A percentile compares a stretch with the other conserved stretches of the same genome.
These are phyloP conservation scores for Rhododendron ovatum DNA, from an alignment of 148 eudicot genomes.

Conservation along the genomic window DNA sequence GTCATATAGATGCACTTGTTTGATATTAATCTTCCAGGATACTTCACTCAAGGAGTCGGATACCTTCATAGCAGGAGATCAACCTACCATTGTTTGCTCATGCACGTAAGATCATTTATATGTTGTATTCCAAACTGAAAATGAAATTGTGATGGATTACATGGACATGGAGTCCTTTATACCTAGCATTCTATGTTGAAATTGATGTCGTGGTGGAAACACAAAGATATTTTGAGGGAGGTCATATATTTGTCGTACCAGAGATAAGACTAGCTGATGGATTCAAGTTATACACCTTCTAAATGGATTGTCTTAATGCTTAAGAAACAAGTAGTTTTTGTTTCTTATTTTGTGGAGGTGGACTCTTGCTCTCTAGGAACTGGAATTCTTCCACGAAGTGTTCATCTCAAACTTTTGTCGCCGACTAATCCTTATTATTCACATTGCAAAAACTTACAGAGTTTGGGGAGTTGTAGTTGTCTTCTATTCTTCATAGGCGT, in stretches of 20 bases:
- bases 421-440: no score
- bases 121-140: background rate
- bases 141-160: background rate
- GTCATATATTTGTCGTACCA: background rate
- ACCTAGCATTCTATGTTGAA: background rate
- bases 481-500: no score
- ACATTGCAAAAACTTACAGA: no score
- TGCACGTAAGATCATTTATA: background rate
- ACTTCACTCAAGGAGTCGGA: constrained; percentile 16
- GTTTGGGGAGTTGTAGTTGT: no score
- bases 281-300: background rate
- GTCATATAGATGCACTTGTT: no score
- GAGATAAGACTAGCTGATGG: background rate
- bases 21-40: no score
- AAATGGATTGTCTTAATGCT: background rate
- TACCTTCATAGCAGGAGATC: no score
- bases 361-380: background rate
- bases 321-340: background rate
- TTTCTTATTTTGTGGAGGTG: background rate
- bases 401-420: background rate
- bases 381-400: background rate
- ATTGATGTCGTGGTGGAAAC: background rate
- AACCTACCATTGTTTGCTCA: constrained; percentile 11
- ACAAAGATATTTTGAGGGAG: background rate
- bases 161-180: background rate